phyloP scores from a whole-genome alignment of 495 filamentous ascomycete species.

The Penicillium simplicissimum region DNA sequence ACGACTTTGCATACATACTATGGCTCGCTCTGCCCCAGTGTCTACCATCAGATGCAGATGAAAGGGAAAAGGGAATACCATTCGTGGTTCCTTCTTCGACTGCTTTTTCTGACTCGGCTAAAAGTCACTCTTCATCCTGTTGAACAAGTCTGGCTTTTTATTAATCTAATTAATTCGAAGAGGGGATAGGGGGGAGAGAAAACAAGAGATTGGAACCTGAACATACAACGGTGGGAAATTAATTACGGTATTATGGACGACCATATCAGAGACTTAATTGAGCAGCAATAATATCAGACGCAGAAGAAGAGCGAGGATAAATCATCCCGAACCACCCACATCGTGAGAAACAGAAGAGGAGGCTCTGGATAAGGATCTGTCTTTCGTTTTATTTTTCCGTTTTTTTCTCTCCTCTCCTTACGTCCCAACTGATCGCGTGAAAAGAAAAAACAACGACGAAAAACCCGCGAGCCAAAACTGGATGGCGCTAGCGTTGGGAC shows the following conservation, averaged over 20 bases:
- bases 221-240: not conserved
- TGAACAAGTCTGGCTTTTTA: not conserved
- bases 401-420: slow-evolving; percentile 5
- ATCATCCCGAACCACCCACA: not conserved
- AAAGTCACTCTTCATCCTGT: not conserved
- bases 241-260: not conserved
- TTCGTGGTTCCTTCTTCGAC: not conserved
- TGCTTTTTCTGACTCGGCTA: not conserved
- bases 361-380: not conserved
- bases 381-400: slow-evolving; percentile 1
- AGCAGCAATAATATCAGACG: not conserved
- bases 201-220: not conserved
- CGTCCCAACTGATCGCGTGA: slow-evolving; percentile 15
- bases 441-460: slow-evolving; percentile 6
- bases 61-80: not conserved
- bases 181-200: not conserved
- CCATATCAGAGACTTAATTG: not conserved
- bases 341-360: not conserved
- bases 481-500: slow-evolving; percentile 12
- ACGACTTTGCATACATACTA: not conserved
- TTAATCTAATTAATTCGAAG: not conserved
- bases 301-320: not conserved
- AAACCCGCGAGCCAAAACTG: not conserved
- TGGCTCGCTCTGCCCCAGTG: too few species aligned
- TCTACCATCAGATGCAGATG: too few species aligned